These are phyloP conservation scores for Pseudonitzschia multiseries DNA, from an alignment of 108 stramenopile genomes.

Conservation along the genomic window DNA sequence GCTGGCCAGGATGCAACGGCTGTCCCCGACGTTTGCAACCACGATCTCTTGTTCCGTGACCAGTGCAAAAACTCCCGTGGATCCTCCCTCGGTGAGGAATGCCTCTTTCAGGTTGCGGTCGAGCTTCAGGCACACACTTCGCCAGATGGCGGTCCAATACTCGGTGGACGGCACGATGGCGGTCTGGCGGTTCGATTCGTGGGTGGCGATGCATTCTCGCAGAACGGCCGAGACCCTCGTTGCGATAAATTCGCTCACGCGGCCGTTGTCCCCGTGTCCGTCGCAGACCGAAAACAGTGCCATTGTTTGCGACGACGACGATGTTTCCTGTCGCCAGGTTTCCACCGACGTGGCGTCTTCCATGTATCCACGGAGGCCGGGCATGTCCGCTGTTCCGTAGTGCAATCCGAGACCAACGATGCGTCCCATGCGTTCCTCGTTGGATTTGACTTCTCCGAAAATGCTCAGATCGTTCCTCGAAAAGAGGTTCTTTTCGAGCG, in stretches of 20 bases:
- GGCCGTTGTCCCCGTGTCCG: constrained; percentile 85
- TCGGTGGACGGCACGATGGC: constrained; percentile 14
- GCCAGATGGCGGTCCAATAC: constrained; percentile 29
- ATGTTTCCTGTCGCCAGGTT: constrained; percentile 29
- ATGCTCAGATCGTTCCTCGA: constrained; percentile 58
- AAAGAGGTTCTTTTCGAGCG: constrained; percentile 56
- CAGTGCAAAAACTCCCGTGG: constrained; percentile 80
- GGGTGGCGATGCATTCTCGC: constrained; percentile 12
- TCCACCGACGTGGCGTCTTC: constrained; percentile 79
- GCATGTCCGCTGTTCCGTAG: constrained; percentile 78
- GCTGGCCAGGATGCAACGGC: constrained; percentile 74
- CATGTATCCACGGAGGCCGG: constrained; percentile 82
- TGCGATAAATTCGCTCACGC: constrained; percentile 57
- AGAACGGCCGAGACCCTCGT: constrained; percentile 38
- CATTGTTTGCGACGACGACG: background rate
- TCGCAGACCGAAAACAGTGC: constrained; percentile 87
- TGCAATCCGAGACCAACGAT: constrained; percentile 25
- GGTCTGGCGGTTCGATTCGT: background rate
- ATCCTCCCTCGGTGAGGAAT: constrained; percentile 48
- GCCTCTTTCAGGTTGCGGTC: constrained; percentile 55
- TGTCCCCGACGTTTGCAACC: constrained; percentile 91
- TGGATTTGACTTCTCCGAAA: constrained; percentile 49
- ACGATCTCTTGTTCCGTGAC: constrained; percentile 55
- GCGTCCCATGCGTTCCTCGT: constrained; percentile 25
- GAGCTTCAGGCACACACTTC: constrained; percentile 40